Conservation (phyloP, 2,329 filamentous ascomycete species). For the Tolypocladium inflatum region DNA sequence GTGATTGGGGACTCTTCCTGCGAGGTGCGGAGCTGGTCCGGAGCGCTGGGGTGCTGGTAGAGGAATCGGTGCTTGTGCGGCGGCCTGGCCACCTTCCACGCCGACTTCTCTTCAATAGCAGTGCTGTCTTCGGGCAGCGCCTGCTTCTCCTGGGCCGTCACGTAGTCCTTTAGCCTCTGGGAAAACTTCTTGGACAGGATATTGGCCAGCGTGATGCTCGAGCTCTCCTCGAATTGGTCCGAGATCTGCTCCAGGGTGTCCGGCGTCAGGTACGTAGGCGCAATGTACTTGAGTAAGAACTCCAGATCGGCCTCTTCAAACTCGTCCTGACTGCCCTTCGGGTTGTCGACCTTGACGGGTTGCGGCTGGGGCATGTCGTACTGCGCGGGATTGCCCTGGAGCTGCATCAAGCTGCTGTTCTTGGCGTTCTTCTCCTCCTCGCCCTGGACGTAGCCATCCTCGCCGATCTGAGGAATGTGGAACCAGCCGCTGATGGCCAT, state of each 20-base stretch:
- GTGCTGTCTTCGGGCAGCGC: slow-evolving; percentile 34
- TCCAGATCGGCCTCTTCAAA: slow-evolving; percentile 74
- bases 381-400: slow-evolving; percentile 83
- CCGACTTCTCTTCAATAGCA: slow-evolving; percentile 47
- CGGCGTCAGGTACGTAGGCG: slow-evolving; percentile 83
- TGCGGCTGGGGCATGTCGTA: slow-evolving; percentile 71
- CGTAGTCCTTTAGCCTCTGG: slow-evolving; percentile 57
- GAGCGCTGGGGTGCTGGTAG: slow-evolving; percentile 55
- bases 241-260: slow-evolving; percentile 79
- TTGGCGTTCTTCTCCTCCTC: slow-evolving; percentile 81
- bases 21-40: slow-evolving; percentile 23
- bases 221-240: slow-evolving; percentile 72
- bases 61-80: slow-evolving; percentile 94
- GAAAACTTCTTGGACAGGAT: slow-evolving; percentile 76
- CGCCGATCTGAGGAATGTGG: slow-evolving; percentile 90
- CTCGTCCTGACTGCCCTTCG: slow-evolving; percentile 38
- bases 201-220: slow-evolving; percentile 70
- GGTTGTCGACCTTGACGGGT: slow-evolving; percentile 36
- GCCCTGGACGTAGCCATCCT: slow-evolving; percentile 83
- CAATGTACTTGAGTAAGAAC: slow-evolving; percentile 83
- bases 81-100: slow-evolving; percentile 71
- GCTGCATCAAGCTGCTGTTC: slow-evolving; percentile 83
- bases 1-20: slow-evolving; percentile 51
- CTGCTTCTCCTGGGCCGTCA: slow-evolving; percentile 54
- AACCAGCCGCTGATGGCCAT: slow-evolving; percentile 99